phyloP scores from a whole-genome alignment of 306 rosid genomes.

The Hippophae gyantsensis region DNA sequence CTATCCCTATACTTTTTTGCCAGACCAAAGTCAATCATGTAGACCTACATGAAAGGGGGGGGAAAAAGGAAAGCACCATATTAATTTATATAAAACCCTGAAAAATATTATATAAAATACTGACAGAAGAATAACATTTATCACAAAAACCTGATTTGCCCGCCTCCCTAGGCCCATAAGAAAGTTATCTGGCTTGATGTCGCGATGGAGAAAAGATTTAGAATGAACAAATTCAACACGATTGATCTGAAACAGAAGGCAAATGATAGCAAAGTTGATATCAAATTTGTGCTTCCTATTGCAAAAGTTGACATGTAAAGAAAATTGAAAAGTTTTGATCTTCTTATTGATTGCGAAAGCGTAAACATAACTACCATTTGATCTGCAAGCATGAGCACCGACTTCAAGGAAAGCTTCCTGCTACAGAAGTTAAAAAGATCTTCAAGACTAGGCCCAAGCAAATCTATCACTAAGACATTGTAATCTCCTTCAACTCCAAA shows the following conservation, averaged over 20 bases:
- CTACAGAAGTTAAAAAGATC: conserved; percentile 31
- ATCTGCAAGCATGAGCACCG: conserved; percentile 35
- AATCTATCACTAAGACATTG: conserved; percentile 88
- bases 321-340: too few relatives aligned
- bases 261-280: not conserved
- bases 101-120: not conserved
- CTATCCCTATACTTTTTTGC: conserved; percentile 70
- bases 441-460: conserved; percentile 80
- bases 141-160: not conserved
- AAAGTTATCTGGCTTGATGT: conserved; percentile 2
- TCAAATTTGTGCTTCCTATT: too few relatives aligned
- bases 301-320: too few relatives aligned
- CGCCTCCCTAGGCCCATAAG: conserved; percentile 7
- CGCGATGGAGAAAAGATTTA: conserved; percentile 24
- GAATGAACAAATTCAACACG: conserved; percentile 60
- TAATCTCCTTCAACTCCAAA: conserved; percentile 97
- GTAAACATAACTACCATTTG: conserved; percentile 24
- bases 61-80: not conserved
- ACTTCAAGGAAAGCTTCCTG: conserved; percentile 25
- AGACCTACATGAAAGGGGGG: conserved; percentile 32
- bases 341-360: not conserved
- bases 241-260: conserved; percentile 31
- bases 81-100: not conserved
- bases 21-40: conserved; percentile 74
- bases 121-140: not conserved